phyloP scores from a whole-genome alignment of 768 basidiomycete genomes.

The Kwoniella shandongensis region DNA sequence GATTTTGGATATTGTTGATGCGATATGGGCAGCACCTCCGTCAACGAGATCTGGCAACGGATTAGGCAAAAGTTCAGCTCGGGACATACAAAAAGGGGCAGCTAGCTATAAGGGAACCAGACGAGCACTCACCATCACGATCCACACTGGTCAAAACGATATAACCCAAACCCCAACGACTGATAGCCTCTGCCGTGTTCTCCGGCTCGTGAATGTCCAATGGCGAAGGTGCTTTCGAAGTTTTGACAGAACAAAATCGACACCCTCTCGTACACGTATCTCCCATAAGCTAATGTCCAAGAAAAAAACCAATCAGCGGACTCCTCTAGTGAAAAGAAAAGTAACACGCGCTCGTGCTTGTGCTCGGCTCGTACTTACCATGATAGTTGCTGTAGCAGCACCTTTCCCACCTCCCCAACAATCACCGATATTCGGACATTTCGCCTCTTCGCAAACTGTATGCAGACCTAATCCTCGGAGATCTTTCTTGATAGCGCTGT shows the following conservation, averaged over 20 bases:
- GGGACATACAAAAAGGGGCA: too few relatives aligned
- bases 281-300: constrained; percentile 77
- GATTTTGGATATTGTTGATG: constrained; percentile 89
- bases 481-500: constrained; percentile 90
- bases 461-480: constrained; percentile 85
- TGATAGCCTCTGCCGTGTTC: constrained; percentile 96
- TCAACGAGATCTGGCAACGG: constrained; percentile 73
- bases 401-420: constrained; percentile 90
- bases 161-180: constrained; percentile 95
- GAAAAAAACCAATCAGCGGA: neutral
- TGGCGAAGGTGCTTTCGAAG: constrained; percentile 80
- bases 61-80: neutral
- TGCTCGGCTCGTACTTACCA: constrained; percentile 61
- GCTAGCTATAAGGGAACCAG: neutral
- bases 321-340: neutral
- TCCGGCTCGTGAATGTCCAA: constrained; percentile 96
- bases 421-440: constrained; percentile 99
- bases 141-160: constrained; percentile 97
- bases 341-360: neutral
- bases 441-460: constrained; percentile 97
- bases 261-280: constrained; percentile 98
- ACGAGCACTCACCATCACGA: constrained; percentile 73
- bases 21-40: constrained; percentile 90
- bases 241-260: constrained; percentile 96
- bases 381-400: constrained; percentile 94